Evolutionary conservation across 2,329 filamentous ascomycete species (phyloP).

Genomic region (Ciborinia camelliae): DNA sequence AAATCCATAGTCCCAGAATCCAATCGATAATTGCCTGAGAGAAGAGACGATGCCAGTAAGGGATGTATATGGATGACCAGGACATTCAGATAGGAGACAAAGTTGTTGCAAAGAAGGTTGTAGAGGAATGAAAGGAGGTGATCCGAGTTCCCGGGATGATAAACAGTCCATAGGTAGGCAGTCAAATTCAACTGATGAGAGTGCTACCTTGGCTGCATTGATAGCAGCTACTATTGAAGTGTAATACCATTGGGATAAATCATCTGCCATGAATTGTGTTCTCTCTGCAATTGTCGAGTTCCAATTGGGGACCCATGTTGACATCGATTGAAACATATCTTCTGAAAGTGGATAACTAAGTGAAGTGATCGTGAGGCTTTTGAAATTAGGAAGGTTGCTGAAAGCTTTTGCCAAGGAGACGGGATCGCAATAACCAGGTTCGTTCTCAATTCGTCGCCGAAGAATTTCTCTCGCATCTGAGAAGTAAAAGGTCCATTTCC

Average conservation of each 20-base stretch:
- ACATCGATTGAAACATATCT: conserved; percentile 6
- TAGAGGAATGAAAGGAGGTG: conserved; percentile 9
- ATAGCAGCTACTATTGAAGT: conserved; percentile 15
- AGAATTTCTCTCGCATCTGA: conserved; percentile 18
- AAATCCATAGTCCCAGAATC: conserved; percentile 18
- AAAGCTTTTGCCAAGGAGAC: conserved; percentile 8
- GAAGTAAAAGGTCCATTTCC: conserved; percentile 19
- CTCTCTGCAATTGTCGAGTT: conserved; percentile 14
- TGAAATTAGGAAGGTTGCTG: neutral
- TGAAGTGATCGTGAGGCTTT: neutral
- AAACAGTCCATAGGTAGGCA: conserved; percentile 18
- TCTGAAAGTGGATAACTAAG: conserved; percentile 12
- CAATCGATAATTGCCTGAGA: conserved; percentile 13
- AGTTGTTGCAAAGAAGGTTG: conserved; percentile 13
- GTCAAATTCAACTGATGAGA: conserved; percentile 7
- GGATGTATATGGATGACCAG: conserved; percentile 11
- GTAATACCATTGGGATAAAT: conserved; percentile 19
- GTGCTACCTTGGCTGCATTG: conserved; percentile 3
- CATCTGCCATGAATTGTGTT: conserved; percentile 16
- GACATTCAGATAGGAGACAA: neutral
- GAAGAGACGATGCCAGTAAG: neutral
- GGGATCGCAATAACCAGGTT: conserved; percentile 9
- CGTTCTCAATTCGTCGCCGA: conserved; percentile 6
- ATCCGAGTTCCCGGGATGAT: conserved; percentile 5
- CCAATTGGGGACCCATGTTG: conserved; percentile 15